These are phyloP conservation scores for Neurospora sp. DNA, from an alignment of 495 filamentous ascomycete species.

Conservation along the genomic window DNA sequence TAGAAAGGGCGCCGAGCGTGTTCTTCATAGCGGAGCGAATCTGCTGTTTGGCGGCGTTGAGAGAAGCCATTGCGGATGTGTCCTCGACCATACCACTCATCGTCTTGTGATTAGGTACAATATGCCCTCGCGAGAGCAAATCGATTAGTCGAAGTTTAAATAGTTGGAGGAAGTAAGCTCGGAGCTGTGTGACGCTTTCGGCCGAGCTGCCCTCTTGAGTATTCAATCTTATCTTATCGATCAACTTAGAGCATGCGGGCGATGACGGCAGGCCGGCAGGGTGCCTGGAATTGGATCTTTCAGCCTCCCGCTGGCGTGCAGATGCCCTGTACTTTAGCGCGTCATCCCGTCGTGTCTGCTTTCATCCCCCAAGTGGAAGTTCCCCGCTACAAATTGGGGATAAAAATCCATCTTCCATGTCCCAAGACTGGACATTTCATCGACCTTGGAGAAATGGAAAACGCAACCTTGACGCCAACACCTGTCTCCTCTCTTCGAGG, in stretches of 20 bases:
- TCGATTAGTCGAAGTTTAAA: too few species aligned
- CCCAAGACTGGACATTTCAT: not conserved
- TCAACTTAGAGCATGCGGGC: not conserved
- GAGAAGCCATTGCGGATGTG: conserved; percentile 16
- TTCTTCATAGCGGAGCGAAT: conserved; percentile 60
- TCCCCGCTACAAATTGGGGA: not conserved
- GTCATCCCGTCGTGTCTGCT: not conserved
- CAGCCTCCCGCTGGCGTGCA: not conserved
- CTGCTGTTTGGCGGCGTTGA: conserved; percentile 56
- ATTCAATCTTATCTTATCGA: not conserved
- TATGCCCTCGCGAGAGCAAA: not conserved
- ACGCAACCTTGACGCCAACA: not conserved
- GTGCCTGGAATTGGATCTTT: not conserved
- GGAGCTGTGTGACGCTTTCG: not conserved
- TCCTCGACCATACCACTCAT: conserved; percentile 5
- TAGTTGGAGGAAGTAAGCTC: not conserved
- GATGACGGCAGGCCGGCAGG: not conserved
- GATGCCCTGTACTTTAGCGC: not conserved
- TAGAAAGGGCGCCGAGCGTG: conserved; percentile 45
- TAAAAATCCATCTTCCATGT: not conserved
- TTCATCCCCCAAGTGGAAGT: not conserved
- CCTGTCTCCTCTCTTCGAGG: not conserved
- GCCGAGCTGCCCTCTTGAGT: not conserved
- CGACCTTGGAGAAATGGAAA: not conserved
- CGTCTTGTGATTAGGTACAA: not conserved